Evolutionary conservation across 805 yeast species (phyloP).

Genomic region (Scheffersomyces ergatensis): DNA sequence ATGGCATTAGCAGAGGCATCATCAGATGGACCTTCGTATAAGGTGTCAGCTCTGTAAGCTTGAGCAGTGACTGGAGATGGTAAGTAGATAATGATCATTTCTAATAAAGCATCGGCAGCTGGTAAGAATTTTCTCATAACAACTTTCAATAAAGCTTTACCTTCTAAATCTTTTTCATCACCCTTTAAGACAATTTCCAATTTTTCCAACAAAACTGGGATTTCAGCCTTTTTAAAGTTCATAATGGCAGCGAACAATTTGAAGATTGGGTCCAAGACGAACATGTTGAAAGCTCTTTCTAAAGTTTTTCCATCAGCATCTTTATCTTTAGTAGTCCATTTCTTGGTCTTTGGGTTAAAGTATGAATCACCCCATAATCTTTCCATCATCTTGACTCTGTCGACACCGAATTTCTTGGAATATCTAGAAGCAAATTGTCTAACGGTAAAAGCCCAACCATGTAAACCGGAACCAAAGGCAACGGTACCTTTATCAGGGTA

Average conservation of each 20-base stretch:
- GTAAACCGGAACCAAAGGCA: slow-evolving; percentile 99
- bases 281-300: slow-evolving; percentile 99
- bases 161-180: slow-evolving; percentile 98
- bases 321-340: slow-evolving; percentile 95
- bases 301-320: slow-evolving; percentile 93
- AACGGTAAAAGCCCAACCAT: slow-evolving; percentile 99
- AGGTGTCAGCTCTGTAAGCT: slow-evolving; percentile 97
- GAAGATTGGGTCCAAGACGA: slow-evolving; percentile 98
- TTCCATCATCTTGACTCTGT: slow-evolving; percentile 96
- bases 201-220: slow-evolving; percentile 86
- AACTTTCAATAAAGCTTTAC: slow-evolving; percentile 96
- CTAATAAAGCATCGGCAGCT: slow-evolving; percentile 99
- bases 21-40: slow-evolving; percentile 98
- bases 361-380: slow-evolving; percentile 99
- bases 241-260: slow-evolving; percentile 94
- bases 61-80: slow-evolving; percentile 99
- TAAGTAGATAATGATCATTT: slow-evolving; percentile 97
- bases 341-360: slow-evolving; percentile 99
- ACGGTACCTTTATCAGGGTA: slow-evolving; percentile 99
- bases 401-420: slow-evolving; percentile 99
- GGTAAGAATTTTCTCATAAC: slow-evolving; percentile 99
- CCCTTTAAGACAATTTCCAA: slow-evolving; percentile 90
- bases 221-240: slow-evolving; percentile 99
- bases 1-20: slow-evolving; percentile 89
- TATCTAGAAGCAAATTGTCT: slow-evolving; percentile 98